Conservation (phyloP, 2,329 filamentous ascomycete species). For the Chaetomium sp. region DNA sequence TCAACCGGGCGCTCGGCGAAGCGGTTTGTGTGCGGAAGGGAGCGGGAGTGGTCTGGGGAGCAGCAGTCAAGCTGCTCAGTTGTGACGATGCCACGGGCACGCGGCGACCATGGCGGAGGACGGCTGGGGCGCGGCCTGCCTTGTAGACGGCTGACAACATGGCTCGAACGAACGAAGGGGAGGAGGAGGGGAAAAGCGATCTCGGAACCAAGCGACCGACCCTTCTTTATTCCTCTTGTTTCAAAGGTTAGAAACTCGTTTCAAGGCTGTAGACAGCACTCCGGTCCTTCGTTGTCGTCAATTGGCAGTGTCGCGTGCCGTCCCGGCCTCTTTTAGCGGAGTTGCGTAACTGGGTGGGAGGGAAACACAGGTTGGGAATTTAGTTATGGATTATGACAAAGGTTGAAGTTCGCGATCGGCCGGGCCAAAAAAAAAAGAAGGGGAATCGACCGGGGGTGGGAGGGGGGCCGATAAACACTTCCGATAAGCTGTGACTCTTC, state of each 20-base stretch:
- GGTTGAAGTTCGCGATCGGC: conserved; percentile 11
- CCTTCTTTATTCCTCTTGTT: neutral
- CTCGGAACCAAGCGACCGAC: conserved; percentile 3
- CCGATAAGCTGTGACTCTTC: conserved; percentile 20
- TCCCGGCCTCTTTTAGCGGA: conserved; percentile 9
- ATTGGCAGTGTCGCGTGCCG: conserved; percentile 18
- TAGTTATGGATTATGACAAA: conserved; percentile 16
- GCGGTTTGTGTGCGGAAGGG: conserved; percentile 30
- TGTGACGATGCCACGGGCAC: conserved; percentile 41
- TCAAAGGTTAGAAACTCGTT: conserved; percentile 8
- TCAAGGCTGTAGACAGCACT: conserved; percentile 12
- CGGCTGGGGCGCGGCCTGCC: conserved; percentile 51
- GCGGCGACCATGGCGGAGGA: conserved; percentile 50
- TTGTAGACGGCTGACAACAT: conserved; percentile 34
- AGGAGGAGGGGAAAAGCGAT: neutral
- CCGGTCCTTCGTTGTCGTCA: conserved; percentile 19
- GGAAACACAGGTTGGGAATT: conserved; percentile 3
- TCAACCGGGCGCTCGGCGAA: conserved; percentile 26
- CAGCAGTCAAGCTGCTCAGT: conserved; percentile 36
- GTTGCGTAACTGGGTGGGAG: neutral
- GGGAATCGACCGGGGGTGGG: conserved; percentile 12
- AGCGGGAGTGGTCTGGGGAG: conserved; percentile 27
- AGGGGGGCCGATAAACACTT: conserved; percentile 20
- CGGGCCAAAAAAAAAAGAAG: conserved; percentile 17
- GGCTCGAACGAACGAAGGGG: conserved; percentile 3